Conservation (phyloP, 2,329 filamentous ascomycete genomes). For the Neopestalotiopsis clavispora region DNA sequence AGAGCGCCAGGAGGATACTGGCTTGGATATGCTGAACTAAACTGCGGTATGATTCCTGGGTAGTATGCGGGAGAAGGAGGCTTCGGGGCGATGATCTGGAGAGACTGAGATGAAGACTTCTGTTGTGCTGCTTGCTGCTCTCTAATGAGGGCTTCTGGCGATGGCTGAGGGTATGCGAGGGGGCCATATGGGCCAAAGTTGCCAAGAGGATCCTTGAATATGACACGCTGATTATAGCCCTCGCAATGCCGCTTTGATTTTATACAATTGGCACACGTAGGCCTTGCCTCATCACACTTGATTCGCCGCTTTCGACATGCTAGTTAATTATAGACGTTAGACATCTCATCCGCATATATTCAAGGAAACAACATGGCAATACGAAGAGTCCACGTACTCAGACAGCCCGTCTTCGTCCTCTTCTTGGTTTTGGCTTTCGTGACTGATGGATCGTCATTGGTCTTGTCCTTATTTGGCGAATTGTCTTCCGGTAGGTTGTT, state of each 20-base stretch:
- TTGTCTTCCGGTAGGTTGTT: constrained; percentile 36
- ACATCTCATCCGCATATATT: constrained; percentile 4
- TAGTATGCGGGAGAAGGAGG: constrained; percentile 45
- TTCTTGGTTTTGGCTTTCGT: constrained; percentile 61
- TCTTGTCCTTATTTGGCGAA: constrained; percentile 36
- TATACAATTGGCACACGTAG: constrained; percentile 82
- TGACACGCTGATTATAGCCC: constrained; percentile 80
- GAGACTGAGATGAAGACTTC: constrained; percentile 43
- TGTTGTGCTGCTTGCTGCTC: constrained; percentile 45
- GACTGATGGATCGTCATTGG: constrained; percentile 45
- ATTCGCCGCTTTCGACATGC: constrained; percentile 94
- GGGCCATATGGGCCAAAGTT: constrained; percentile 54
- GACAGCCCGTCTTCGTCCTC: constrained; percentile 89
- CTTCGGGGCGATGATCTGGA: constrained; percentile 57
- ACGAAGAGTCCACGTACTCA: constrained; percentile 65
- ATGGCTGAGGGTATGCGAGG: constrained; percentile 50
- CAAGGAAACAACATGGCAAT: background rate
- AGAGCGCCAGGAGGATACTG: constrained; percentile 36
- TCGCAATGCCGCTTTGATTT: constrained; percentile 86
- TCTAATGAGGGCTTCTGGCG: constrained; percentile 49
- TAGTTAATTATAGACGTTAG: constrained; percentile 39
- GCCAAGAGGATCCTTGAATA: constrained; percentile 77
- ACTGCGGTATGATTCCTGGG: constrained; percentile 33
- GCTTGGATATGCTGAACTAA: constrained; percentile 34
- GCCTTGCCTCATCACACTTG: constrained; percentile 92